These are phyloP conservation scores for Xerocomellus chrysenteron DNA, from an alignment of 768 basidiomycete species.

Conservation along the genomic window DNA sequence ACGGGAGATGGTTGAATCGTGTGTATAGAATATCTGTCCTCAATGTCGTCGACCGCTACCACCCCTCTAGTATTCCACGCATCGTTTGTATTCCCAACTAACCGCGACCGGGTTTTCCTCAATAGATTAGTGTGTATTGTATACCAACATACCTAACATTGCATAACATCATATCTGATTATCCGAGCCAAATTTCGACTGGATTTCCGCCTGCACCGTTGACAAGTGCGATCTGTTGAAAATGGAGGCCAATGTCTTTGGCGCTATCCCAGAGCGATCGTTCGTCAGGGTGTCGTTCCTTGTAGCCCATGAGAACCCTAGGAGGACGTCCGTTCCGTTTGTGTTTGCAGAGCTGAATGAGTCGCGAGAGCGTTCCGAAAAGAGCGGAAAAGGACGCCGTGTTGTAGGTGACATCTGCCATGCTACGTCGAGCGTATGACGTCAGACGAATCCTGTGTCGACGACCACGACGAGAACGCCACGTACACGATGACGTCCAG, in stretches of 20 bases:
- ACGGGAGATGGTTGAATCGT: background rate
- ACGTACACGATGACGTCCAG: conserved; percentile 74
- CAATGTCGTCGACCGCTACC: conserved; percentile 84
- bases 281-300: conserved; percentile 79
- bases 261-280: conserved; percentile 70
- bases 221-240: conserved; percentile 55
- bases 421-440: conserved; percentile 43
- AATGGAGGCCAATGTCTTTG: conserved; percentile 48
- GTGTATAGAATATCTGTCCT: conserved; percentile 80
- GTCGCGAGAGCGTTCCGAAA: conserved; percentile 57
- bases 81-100: conserved; percentile 1
- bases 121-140: conserved; percentile 3
- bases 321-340: conserved; percentile 34
- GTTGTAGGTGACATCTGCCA: conserved; percentile 94
- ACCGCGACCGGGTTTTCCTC: background rate
- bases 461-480: background rate
- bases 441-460: background rate
- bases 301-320: conserved; percentile 75
- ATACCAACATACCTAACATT: conserved; percentile 8
- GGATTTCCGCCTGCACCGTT: conserved; percentile 60
- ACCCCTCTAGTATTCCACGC: conserved; percentile 50
- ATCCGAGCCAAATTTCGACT: conserved; percentile 72
- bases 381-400: conserved; percentile 80
- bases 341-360: conserved; percentile 36
- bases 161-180: background rate